Evolutionary conservation across 140 eudicot species (phyloP), one percentile per base, ranked within the genome.

Genomic region (Senecio squalidus): DNA sequence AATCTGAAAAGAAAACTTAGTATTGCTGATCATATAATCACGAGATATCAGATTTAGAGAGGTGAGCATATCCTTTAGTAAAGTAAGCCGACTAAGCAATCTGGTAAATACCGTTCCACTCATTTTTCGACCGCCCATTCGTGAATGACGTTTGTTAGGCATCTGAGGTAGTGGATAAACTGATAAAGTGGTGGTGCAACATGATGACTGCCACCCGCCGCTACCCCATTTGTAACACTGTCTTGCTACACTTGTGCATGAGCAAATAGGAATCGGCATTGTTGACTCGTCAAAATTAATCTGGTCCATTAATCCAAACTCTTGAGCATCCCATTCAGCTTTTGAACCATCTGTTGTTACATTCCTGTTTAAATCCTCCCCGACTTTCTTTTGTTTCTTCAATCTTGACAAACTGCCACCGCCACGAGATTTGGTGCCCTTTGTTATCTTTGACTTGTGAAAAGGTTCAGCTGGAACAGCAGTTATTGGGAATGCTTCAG

Each of bases 191-290:
- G 94, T 84, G 0, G 94, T 85, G 68, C 94, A 85, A 48, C 94
- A 78, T 20, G 94, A 80, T 7, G 89, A 85, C 69, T 81, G 89
- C 94, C 94, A 84, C 22, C 94, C 83, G 7, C 88, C 89, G 9
- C 40, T 85, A 1, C 95, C 95, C 90, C 86, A 85, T 71, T 81
- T 85, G 51, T 85, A 82, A 60, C 95, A 85, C 1, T 83, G 95
- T 31, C 76, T 82, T 3, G 83, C 86, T 16, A 79, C 81, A 5
- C 95, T 86, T 1, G 95, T 85, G 71, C 95, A 85, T 3, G 90
- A 69, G 68, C 95, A 82, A 30, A 85, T 86, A 0, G 95, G 95
- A 21, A 76, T 83, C 3, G 86, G 84, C 95, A 85, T 85, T 0
- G 82, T 57, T 0, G 86, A 41, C 13, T 71, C 84, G 25, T 85